These are phyloP conservation scores for Kockovaella imperatae DNA, from an alignment of 768 basidiomycete genomes.

Conservation along the genomic window DNA sequence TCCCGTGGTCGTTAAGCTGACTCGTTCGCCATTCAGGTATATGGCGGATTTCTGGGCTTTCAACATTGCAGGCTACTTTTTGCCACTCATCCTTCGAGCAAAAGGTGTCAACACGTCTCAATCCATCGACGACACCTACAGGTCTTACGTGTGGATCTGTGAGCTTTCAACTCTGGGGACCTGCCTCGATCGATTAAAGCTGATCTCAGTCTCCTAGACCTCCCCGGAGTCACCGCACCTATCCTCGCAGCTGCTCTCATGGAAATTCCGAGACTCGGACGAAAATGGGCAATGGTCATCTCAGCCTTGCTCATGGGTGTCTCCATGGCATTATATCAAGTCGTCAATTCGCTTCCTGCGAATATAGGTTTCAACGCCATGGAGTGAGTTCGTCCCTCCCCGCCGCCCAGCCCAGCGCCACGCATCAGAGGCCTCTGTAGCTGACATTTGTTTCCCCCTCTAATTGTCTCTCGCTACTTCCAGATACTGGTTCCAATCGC, in stretches of 20 bases:
- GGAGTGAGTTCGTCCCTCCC: constrained; percentile 15
- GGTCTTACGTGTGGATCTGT: constrained; percentile 34
- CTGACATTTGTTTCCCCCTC: background rate
- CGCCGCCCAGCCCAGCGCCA: background rate
- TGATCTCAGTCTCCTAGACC: constrained; percentile 7
- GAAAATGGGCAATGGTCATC: constrained; percentile 25
- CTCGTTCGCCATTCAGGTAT: constrained; percentile 6
- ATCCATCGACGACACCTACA: constrained; percentile 35
- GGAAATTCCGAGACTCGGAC: constrained; percentile 21
- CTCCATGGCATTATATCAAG: constrained; percentile 20
- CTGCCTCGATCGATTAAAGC: background rate
- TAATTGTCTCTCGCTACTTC: background rate
- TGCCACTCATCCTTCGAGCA: constrained; percentile 40
- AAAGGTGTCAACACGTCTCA: constrained; percentile 30
- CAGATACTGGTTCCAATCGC: constrained; percentile 34
- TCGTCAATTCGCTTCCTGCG: constrained; percentile 17
- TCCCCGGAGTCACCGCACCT: constrained; percentile 29
- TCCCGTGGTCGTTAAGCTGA: background rate
- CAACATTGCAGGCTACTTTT: constrained; percentile 43
- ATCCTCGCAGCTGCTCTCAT: constrained; percentile 22
- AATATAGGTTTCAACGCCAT: constrained; percentile 34
- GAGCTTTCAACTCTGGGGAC: background rate
- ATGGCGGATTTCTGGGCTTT: constrained; percentile 35
- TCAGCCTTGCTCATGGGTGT: constrained; percentile 27
- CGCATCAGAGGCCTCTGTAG: background rate